These are phyloP conservation scores for Arctostaphylos glauca DNA, from an alignment of 148 eudicot genomes.

Conservation along the genomic window DNA sequence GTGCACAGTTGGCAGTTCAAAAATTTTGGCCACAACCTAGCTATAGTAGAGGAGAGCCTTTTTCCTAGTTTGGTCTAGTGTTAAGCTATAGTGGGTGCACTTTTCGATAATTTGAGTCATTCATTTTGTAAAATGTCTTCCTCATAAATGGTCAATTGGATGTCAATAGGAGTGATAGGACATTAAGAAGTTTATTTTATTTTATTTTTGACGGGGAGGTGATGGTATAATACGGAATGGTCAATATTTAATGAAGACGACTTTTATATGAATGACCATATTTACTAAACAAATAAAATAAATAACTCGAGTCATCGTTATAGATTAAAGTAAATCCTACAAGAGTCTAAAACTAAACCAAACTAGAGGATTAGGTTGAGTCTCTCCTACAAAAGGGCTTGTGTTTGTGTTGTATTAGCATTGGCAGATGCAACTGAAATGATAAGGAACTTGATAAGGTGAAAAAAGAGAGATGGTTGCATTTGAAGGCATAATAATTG, in stretches of 20 bases:
- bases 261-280: background rate
- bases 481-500: background rate
- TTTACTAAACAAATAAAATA: background rate
- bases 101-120: too few species aligned
- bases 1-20: background rate
- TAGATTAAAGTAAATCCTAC: background rate
- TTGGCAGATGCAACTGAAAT: background rate
- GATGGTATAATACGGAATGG: too few species aligned
- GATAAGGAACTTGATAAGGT: background rate
- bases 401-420: background rate
- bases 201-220: too few species aligned
- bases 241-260: background rate
- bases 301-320: background rate
- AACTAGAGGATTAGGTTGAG: background rate
- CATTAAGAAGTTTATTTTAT: too few species aligned
- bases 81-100: too few species aligned
- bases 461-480: background rate
- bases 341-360: background rate
- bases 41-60: background rate
- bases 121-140: too few species aligned
- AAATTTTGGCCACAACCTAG: background rate
- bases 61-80: background rate
- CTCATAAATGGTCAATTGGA: too few species aligned
- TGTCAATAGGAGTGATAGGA: too few species aligned
- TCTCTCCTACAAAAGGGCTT: background rate